Evolutionary conservation across 2,329 filamentous ascomycete species (phyloP), one percentile per base, ranked within the genome.

Genomic region (Tolypocladium paradoxum): DNA sequence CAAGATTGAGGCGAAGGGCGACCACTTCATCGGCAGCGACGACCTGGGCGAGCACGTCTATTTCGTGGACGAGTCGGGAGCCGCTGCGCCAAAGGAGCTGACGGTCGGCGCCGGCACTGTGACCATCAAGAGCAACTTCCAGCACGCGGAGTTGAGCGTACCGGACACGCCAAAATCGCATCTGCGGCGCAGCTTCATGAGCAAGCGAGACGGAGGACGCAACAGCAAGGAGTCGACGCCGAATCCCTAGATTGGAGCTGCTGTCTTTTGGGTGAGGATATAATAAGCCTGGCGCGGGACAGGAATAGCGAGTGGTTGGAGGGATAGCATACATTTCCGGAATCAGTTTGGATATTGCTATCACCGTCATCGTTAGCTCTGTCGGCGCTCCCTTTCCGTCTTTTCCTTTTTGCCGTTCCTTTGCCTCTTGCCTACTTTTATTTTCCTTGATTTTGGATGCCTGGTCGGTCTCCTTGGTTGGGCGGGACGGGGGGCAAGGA

Each of bases 11-110:
- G 90, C 90, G 56, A 90, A 90, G 66, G 87, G 90, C 61, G 89
- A 96, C 64, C 82, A 87, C 62, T 88, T 84, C 1, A 92, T 97
- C 64, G 87, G 88, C 50, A 90, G 95, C 65, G 85, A 91, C 53
- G 81, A 85, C 55, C 78, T 99, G 0, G 93, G 93, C 51, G 91
- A 97, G 64, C 82, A 82, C 6, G 67, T 87, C n/a, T 95, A 96
- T 72, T 91, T 95, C 65, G 82, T 99, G n/a, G 90, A 92, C 58
- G 92, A 99, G 65, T 80, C 77, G 2, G 80, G 82, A 2, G 73
- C 76, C 1, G 81, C 81, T 12, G 74, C 77, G 34, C 85, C 92
- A 60, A 93, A 92, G 74, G 76, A 82, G 40, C 71, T 99, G 51
- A 79, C 74, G 35, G 84, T 91, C 29, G 92, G 92, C 14, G 76